A percentile compares a stretch with the other conserved stretches of the same genome.
These are phyloP conservation scores for Eurotiales sp. DNA, from an alignment of 2,329 filamentous ascomycete genomes.

Conservation along the genomic window DNA sequence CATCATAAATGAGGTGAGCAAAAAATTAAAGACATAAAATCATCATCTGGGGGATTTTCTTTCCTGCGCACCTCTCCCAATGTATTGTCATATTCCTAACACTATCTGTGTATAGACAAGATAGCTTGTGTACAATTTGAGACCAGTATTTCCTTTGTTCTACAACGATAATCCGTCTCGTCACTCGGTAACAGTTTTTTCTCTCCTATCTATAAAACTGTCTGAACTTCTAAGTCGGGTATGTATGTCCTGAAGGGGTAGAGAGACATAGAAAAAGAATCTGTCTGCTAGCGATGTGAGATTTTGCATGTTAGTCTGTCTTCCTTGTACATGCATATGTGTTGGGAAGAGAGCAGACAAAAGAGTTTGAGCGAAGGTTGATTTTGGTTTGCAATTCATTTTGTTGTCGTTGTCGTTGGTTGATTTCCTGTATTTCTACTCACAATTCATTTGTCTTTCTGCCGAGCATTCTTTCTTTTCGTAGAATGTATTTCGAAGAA, in stretches of 20 bases:
- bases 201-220: too few relatives aligned
- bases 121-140: constrained; percentile 46
- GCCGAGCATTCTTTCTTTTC: too few relatives aligned
- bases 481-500: too few relatives aligned
- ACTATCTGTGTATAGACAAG: constrained; percentile 41
- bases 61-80: too few relatives aligned
- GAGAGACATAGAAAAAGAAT: too few relatives aligned
- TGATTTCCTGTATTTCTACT: neutral
- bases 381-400: neutral
- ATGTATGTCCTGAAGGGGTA: neutral
- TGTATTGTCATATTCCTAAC: constrained; percentile 30
- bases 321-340: too few relatives aligned
- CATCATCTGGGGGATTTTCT: too few relatives aligned
- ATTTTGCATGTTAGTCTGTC: too few relatives aligned
- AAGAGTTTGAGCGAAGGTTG: neutral
- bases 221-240: neutral
- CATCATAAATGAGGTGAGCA: constrained; percentile 35
- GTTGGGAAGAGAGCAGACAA: neutral
- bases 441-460: neutral
- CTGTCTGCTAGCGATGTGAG: too few relatives aligned
- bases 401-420: neutral
- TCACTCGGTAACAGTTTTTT: neutral
- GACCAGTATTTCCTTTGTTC: constrained; percentile 36
- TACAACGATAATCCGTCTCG: constrained; percentile 2
- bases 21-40: constrained; percentile 30